Evolutionary conservation across 805 yeast genomes (phyloP), one percentile per base, ranked within the genome.

Genomic region (Wickerhamomyces hampshirensis): DNA sequence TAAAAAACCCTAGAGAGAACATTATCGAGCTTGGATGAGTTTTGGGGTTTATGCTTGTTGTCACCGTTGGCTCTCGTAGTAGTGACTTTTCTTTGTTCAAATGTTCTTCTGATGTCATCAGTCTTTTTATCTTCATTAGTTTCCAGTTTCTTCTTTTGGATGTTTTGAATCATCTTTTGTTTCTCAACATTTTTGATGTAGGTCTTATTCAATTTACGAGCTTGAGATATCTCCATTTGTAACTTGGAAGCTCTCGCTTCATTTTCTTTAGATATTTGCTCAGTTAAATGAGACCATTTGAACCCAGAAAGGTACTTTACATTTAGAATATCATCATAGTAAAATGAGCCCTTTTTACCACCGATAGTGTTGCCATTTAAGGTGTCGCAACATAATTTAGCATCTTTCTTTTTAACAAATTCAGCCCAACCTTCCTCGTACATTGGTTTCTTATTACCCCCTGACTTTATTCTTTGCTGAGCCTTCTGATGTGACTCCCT

Each of bases 391-490:
- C 95, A 88, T 24, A 87, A 59, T 56, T 91, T 91, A 1, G 98
- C 98, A 51, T 87, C 85, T 48, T 73, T 75, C 56, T 93, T 93
- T 52, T 77, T 75, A 18, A 72, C 64, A 59, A 85, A 93, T 62
- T 93, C 98, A 6, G 84, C 93, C 98, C 98, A 93, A 11, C 98
- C 98, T 66, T 91, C 98, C 19, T 83, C 85, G 55, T 75, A 93
- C 63, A 75, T 82, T 55, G 73, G 72, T 61, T 89, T 89, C 59
- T 87, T 88, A 59, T 91, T 93, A 16, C 98, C 98, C 11, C 98
- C 98, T 44, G 76, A 73, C 51, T 82, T 84, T 15, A 85, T 77
- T 50, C 98, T 68, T 33, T 71, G 69, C 34, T 74, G 75, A 51
- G 87, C 69, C 7, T 69, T 69, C 19, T 72, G 65, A 8, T 77